phyloP scores from a whole-genome alignment of 1,284 basidiomycete genomes.

The Phaffia rhodozyma region DNA sequence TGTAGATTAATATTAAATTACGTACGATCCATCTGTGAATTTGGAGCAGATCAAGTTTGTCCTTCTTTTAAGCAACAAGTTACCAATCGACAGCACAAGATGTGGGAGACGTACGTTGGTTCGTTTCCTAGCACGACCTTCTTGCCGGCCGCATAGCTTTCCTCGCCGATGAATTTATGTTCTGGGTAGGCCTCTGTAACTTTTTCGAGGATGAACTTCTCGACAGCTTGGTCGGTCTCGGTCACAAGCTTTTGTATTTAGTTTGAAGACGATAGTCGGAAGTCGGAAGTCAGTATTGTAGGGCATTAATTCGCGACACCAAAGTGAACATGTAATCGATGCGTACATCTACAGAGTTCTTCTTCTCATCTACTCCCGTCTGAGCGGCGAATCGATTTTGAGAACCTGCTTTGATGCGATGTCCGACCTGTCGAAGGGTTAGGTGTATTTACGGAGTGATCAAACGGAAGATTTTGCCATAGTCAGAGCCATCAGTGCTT shows the following conservation, averaged over 20 bases:
- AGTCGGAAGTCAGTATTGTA: not conserved
- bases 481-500: not conserved
- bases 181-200: slow-evolving; percentile 57
- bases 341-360: slow-evolving; percentile 65
- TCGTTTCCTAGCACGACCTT: slow-evolving; percentile 62
- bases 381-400: slow-evolving; percentile 15
- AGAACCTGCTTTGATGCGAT: slow-evolving; percentile 59
- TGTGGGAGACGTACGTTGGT: slow-evolving; percentile 84
- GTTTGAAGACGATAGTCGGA: slow-evolving; percentile 4
- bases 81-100: slow-evolving; percentile 39
- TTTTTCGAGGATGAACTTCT: slow-evolving; percentile 65
- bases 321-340: not conserved
- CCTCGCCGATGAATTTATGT: slow-evolving; percentile 84
- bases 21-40: slow-evolving; percentile 22
- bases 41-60: not conserved
- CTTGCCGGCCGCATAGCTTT: slow-evolving; percentile 63
- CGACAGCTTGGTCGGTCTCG: slow-evolving; percentile 86
- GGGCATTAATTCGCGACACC: not conserved
- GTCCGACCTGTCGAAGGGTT: slow-evolving; percentile 47
- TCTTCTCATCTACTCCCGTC: slow-evolving; percentile 60
- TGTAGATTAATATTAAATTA: not conserved
- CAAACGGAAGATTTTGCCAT: not conserved
- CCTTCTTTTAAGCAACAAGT: not conserved
- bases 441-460: not conserved
- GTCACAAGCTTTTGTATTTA: slow-evolving; percentile 55